Evolutionary conservation across 495 filamentous ascomycete species (phyloP).

Genomic region (Copromyces sp.): DNA sequence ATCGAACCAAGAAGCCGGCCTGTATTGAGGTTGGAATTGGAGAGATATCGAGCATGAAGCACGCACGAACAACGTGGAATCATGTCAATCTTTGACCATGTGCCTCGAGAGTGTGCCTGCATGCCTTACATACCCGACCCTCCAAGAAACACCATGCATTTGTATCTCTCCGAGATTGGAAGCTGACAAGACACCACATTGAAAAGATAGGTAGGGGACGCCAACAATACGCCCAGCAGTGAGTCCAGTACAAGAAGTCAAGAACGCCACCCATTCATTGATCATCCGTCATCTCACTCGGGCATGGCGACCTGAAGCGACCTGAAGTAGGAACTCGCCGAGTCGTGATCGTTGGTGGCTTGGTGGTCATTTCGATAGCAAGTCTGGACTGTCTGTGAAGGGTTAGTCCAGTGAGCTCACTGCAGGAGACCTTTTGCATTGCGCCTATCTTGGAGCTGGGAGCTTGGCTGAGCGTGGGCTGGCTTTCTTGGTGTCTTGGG

Average conservation of each 20-base stretch:
- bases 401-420: background rate
- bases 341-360: background rate
- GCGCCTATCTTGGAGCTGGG: background rate
- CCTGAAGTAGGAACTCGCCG: background rate
- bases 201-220: background rate
- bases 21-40: background rate
- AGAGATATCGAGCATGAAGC: background rate
- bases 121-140: background rate
- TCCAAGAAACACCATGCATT: background rate
- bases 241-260: background rate
- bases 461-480: background rate
- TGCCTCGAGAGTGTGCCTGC: background rate
- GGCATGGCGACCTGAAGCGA: background rate
- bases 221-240: background rate
- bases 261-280: background rate
- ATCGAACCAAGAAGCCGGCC: background rate
- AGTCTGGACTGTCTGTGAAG: background rate
- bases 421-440: background rate
- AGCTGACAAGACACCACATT: background rate
- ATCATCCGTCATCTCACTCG: background rate
- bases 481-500: background rate
- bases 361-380: background rate
- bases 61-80: background rate
- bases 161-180: background rate
- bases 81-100: background rate